Conservation (phyloP, 352 stramenopile genomes). For the Phytophthora cajani region DNA sequence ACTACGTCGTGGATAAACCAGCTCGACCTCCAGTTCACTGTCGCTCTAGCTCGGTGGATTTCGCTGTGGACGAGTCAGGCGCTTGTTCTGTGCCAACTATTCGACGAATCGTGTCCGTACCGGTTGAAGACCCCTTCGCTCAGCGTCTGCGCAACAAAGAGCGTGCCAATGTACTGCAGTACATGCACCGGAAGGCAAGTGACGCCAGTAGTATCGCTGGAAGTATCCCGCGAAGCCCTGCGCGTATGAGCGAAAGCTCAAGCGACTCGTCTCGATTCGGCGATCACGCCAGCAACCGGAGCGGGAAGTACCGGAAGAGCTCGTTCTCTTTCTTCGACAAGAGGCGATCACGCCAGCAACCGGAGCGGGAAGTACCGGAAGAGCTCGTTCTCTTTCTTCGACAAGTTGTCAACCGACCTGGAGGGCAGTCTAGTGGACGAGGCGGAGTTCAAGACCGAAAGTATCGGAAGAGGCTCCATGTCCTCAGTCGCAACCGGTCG, state of each 20-base stretch:
- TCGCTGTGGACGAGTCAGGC: constrained; percentile 29
- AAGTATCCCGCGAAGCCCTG: constrained; percentile 64
- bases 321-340: constrained; percentile 91
- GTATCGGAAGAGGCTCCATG: constrained; percentile 29
- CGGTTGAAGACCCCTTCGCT: constrained; percentile 19
- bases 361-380: constrained; percentile 68
- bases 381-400: constrained; percentile 89
- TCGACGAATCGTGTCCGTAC: constrained; percentile 51
- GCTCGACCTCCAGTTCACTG: constrained; percentile 25
- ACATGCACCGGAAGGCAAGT: constrained; percentile 86
- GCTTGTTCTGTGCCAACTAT: constrained; percentile 31
- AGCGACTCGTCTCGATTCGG: constrained; percentile 67
- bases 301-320: constrained; percentile 67
- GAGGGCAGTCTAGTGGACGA: constrained; percentile 60
- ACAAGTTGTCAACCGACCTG: constrained; percentile 82
- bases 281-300: constrained; percentile 62
- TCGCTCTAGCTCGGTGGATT: constrained; percentile 42
- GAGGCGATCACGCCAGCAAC: constrained; percentile 53
- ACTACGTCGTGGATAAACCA: constrained; percentile 35
- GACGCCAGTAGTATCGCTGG: constrained; percentile 79
- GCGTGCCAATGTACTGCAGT: constrained; percentile 85
- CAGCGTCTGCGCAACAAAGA: constrained; percentile 58
- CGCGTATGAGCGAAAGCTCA: constrained; percentile 70
- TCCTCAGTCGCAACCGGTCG: constrained; percentile 34
- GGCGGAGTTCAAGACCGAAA: constrained; percentile 38